Percentiles rank a stretch among this genome's conserved stretches.
phyloP scores from a whole-genome alignment of 2,329 filamentous ascomycete genomes.

The Incumbomyces delicatus region DNA sequence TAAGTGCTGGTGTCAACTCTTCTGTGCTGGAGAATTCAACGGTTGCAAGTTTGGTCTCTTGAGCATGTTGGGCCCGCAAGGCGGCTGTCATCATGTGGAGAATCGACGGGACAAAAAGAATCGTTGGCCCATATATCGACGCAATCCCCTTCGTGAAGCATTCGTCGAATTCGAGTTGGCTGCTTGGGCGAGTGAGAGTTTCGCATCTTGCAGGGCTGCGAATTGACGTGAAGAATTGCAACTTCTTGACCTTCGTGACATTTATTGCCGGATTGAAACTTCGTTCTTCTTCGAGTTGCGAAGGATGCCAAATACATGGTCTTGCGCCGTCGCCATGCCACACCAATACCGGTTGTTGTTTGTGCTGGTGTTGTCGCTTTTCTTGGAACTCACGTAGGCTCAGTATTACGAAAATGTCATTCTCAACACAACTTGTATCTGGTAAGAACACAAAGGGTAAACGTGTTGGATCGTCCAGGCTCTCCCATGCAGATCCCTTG shows the following conservation, averaged over 20 bases:
- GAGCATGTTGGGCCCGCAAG: constrained; percentile 12
- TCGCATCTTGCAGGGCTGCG: background rate
- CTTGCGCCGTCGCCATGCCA: background rate
- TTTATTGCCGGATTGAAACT: background rate
- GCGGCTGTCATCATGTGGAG: constrained; percentile 15
- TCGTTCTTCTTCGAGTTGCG: background rate
- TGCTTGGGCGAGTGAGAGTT: background rate
- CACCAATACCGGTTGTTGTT: constrained; percentile 1
- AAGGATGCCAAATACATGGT: constrained; percentile 1
- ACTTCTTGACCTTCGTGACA: background rate
- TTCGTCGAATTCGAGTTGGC: background rate
- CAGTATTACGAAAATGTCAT: background rate
- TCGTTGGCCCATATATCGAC: constrained; percentile 10
- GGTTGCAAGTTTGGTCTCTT: constrained; percentile 8
- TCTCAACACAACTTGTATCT: background rate
- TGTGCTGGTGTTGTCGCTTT: background rate
- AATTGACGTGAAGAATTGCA: background rate
- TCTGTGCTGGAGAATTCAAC: constrained; percentile 6
- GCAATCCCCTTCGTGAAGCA: background rate
- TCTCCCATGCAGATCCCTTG: constrained; percentile 1
- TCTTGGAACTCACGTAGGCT: background rate
- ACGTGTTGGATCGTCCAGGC: background rate
- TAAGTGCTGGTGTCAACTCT: background rate
- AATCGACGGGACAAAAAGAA: constrained; percentile 18
- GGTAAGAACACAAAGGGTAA: background rate